Base-by-base conservation (phyloP, 2,329 filamentous ascomycete species). In the Cladosporium velox region DNA sequence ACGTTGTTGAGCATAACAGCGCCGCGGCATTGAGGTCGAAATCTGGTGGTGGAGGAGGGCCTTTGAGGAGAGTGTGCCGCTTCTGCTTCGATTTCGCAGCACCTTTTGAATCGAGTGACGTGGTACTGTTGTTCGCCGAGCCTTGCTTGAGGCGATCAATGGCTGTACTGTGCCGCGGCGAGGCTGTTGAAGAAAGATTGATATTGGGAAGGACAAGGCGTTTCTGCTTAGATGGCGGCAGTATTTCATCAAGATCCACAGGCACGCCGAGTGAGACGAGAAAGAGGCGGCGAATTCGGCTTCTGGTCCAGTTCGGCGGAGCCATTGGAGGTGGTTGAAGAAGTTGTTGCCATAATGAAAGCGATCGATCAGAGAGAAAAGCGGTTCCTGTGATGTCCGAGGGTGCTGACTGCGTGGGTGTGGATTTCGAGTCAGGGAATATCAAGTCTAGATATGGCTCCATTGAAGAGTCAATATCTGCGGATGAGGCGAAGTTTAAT, bases 251-350 rank as follows among this genome's bases (percentile, higher is more conserved):
- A 0, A 99, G 85, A 74, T 99, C 95, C 54, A 99, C 92, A 1
- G 95, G 95, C 0, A 99, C 95, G 21, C 95, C 95, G 0, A 99
- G 87, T 1, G 93, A 97, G 64, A 99, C 93, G 51, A 99, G 88
- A 77, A 99, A 99, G 30, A 99, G 87, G 32, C 95, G 91, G 63
- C 95, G 89, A 72, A 97, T 99, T 61, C 93, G 91, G 62, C 93
- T 97, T 70, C 95, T 92, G 67, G 97, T 96, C 95, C 95, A 99
- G 78, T 99, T 95, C 0, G 95, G 94, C 6, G 95, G 95, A 74
- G 97, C 93, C 44, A 99, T 87, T 2, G 95, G 93, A 1, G 95
- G 95, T 24, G 95, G 94, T 2, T 94, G 94, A 34, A 97, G 92
- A 4, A 99, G 88, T 81, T 99, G 95, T 49, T 93, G 93, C 95